A percentile compares a stretch with the other conserved stretches of the same genome.
These are phyloP conservation scores for Dalechampia spathulata DNA, from an alignment of 441 rosid genomes.

Conservation along the genomic window DNA sequence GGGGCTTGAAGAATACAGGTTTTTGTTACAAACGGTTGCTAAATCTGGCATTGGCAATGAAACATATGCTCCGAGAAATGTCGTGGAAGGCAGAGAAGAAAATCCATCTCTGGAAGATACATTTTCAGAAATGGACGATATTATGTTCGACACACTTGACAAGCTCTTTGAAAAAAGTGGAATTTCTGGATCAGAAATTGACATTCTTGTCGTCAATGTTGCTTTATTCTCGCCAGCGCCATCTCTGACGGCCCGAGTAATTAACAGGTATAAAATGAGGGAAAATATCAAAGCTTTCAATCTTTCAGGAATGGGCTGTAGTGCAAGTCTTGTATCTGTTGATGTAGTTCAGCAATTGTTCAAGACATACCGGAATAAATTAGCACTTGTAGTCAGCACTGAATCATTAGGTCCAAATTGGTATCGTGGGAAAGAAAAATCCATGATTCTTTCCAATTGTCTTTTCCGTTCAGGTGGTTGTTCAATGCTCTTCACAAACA, in stretches of 20 bases:
- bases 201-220: constrained; percentile 21
- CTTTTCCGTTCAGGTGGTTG: too few relatives aligned
- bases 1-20: constrained; percentile 48
- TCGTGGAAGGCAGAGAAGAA: constrained; percentile 47
- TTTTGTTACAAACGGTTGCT: constrained; percentile 49
- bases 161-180: constrained; percentile 36
- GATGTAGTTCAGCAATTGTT: constrained; percentile 24
- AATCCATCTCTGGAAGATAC: constrained; percentile 34
- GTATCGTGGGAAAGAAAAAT: too few relatives aligned
- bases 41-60: constrained; percentile 69
- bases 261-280: constrained; percentile 45
- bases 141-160: constrained; percentile 42
- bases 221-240: constrained; percentile 43
- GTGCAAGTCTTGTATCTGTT: constrained; percentile 41
- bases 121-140: constrained; percentile 45
- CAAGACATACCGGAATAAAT: constrained; percentile 5
- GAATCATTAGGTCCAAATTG: too few relatives aligned
- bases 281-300: constrained; percentile 37
- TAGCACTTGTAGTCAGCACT: too few relatives aligned
- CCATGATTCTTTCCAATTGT: too few relatives aligned
- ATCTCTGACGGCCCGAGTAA: constrained; percentile 38
- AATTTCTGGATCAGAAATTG: constrained; percentile 42
- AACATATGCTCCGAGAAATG: constrained; percentile 44
- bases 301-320: constrained; percentile 60
- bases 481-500: too few relatives aligned